These are phyloP conservation scores for Magnolia officinalis DNA, from an alignment of 164 flowering plant genomes.

Conservation along the genomic window DNA sequence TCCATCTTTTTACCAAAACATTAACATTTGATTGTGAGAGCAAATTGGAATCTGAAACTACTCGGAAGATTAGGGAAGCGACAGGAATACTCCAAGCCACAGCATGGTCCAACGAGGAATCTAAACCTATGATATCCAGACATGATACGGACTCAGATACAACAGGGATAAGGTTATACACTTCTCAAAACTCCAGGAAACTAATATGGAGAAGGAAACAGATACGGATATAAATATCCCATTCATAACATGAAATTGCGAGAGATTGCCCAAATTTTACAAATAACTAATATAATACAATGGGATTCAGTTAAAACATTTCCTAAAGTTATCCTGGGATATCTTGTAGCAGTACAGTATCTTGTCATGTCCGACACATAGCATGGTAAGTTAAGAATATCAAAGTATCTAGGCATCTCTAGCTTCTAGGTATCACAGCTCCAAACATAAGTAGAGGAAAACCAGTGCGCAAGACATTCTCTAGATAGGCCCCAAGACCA, in stretches of 20 bases:
- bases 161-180: too few species aligned
- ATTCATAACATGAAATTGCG: too few species aligned
- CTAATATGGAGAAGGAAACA: too few species aligned
- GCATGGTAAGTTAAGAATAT: background rate
- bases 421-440: background rate
- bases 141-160: background rate
- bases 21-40: too few species aligned
- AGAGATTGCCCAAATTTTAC: too few species aligned
- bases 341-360: background rate
- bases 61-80: background rate
- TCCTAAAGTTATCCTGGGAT: too few species aligned
- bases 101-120: background rate
- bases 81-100: background rate
- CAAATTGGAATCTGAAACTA: too few species aligned
- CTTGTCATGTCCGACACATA: background rate
- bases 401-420: background rate
- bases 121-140: background rate
- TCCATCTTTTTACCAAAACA: too few species aligned
- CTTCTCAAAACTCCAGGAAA: too few species aligned
- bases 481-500: background rate
- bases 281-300: too few species aligned
- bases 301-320: too few species aligned
- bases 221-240: too few species aligned
- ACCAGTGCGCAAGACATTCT: background rate
- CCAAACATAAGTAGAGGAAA: background rate